Evolutionary conservation across 225 moss, liverwort and hornwort genomes (phyloP).

Genomic region (Climacium dendroides): DNA sequence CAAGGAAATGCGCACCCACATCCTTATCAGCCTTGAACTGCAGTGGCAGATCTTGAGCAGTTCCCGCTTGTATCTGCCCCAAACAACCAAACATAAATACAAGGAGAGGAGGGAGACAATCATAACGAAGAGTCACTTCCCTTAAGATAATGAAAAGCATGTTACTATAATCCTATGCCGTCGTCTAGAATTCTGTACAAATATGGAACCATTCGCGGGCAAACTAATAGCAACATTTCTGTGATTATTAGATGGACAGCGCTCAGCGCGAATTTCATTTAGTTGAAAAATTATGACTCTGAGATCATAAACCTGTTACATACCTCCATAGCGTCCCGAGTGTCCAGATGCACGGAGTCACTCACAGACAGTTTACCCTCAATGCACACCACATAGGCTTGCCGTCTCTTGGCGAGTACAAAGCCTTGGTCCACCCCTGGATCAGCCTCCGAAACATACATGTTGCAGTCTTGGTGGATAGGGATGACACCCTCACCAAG

Average conservation of each 20-base stretch:
- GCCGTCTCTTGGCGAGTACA: slow-evolving; percentile 39
- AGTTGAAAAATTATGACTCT: background rate
- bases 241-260: background rate
- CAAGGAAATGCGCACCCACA: slow-evolving; percentile 57
- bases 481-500: slow-evolving; percentile 76
- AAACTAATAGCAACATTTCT: background rate
- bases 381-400: slow-evolving; percentile 72
- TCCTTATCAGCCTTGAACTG: slow-evolving; percentile 44
- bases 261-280: background rate
- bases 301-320: background rate
- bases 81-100: background rate
- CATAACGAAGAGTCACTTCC: background rate
- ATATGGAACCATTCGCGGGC: background rate
- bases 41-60: slow-evolving; percentile 25
- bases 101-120: background rate
- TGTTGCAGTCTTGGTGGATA: slow-evolving; percentile 86
- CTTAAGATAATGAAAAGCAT: background rate
- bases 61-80: slow-evolving; percentile 44
- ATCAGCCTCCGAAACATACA: slow-evolving; percentile 75
- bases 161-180: background rate
- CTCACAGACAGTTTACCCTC: slow-evolving; percentile 58
- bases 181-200: background rate
- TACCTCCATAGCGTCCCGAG: slow-evolving; percentile 81
- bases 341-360: slow-evolving; percentile 29
- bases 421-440: slow-evolving; percentile 54